These are phyloP conservation scores for Thymus mandschuricus DNA, from an alignment of 257 asterid genomes.

Conservation along the genomic window DNA sequence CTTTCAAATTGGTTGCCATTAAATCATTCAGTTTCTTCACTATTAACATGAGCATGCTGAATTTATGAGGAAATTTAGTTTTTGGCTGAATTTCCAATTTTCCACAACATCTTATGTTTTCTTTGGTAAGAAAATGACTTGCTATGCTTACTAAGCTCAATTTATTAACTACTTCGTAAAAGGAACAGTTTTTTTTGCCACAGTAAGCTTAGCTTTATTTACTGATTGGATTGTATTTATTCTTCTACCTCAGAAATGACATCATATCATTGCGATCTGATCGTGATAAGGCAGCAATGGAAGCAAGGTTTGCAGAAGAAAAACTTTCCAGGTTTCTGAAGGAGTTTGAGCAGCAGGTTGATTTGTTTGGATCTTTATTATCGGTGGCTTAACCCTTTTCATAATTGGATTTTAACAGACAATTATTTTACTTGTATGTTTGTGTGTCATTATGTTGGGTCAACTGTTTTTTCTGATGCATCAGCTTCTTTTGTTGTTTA, in stretches of 20 bases:
- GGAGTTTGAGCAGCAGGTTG: slow-evolving; percentile 89
- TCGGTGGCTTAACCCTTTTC: background rate
- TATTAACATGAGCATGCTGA: background rate
- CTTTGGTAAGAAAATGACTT: slow-evolving; percentile 17
- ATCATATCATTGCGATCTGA: slow-evolving; percentile 66
- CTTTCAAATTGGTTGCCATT: background rate
- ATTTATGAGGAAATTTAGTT: background rate
- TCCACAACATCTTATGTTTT: background rate
- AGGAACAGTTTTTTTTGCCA: background rate
- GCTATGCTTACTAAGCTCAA: background rate
- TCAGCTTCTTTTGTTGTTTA: slow-evolving; percentile 22
- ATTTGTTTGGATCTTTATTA: slow-evolving; percentile 9
- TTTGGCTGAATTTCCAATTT: background rate
- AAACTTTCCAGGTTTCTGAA: slow-evolving; percentile 74
- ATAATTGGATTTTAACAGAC: background rate
- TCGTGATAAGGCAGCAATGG: slow-evolving; percentile 76
- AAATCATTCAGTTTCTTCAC: no score
- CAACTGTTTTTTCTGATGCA: slow-evolving; percentile 16
- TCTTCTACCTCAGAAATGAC: slow-evolving; percentile 52
- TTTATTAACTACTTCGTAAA: background rate
- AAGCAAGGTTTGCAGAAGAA: slow-evolving; percentile 72
- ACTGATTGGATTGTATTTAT: slow-evolving; percentile 13
- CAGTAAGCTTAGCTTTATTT: slow-evolving; percentile 17
- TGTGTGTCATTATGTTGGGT: background rate
- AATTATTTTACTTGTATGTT: background rate